Conservation (phyloP, 2,329 filamentous ascomycete species). For the Neurospora crassa region DNA sequence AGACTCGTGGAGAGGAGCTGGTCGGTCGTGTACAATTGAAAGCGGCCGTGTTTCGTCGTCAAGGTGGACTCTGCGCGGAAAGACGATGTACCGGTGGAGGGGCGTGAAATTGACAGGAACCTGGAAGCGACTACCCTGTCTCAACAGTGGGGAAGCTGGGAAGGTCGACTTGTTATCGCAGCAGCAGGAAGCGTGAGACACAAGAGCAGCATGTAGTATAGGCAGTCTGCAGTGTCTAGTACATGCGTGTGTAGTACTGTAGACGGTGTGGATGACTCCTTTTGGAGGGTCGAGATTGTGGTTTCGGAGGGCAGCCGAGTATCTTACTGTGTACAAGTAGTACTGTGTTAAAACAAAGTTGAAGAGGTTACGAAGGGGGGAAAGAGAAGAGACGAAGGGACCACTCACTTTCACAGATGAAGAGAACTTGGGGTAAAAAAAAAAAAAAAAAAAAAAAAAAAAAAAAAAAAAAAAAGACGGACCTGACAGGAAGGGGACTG, state of each 20-base stretch:
- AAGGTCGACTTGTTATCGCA: neutral
- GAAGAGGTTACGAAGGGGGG: neutral
- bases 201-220: neutral
- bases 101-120: neutral
- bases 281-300: neutral
- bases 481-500: neutral
- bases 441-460: neutral
- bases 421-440: neutral
- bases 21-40: neutral
- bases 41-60: neutral
- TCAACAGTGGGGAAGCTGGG: neutral
- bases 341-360: neutral
- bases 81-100: neutral
- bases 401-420: too few species aligned
- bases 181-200: neutral
- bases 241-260: neutral
- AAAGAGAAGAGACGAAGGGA: neutral
- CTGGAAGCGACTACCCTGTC: neutral
- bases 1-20: neutral
- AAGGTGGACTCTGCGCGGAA: neutral
- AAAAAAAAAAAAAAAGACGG: neutral
- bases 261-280: neutral
- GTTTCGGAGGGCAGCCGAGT: neutral
- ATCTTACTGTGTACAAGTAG: neutral
- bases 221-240: neutral